phyloP scores from a whole-genome alignment of 2,329 filamentous ascomycete species.

The Sclerotinia sclerotiorum region DNA sequence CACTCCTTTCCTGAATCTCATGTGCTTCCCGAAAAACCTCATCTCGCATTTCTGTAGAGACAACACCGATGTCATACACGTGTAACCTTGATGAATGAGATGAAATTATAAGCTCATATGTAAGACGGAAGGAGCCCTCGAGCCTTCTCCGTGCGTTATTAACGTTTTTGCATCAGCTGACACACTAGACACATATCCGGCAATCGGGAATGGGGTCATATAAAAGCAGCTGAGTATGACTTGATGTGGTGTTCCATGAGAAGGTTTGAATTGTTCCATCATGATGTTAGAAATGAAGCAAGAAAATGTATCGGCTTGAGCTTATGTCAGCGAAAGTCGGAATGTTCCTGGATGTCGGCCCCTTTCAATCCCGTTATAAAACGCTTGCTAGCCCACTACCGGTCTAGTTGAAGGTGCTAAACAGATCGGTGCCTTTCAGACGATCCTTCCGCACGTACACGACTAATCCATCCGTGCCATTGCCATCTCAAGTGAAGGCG shows the following conservation, averaged over 20 bases:
- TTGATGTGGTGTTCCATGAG: neutral
- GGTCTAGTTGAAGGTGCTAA: neutral
- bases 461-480: neutral
- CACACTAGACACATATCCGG: neutral
- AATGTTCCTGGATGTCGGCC: neutral
- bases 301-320: neutral
- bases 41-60: too few species aligned
- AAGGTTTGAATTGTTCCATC: neutral
- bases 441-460: neutral
- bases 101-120: neutral
- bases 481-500: conserved; percentile 6
- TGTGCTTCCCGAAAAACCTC: too few species aligned
- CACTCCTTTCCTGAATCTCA: too few species aligned
- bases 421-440: neutral
- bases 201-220: neutral
- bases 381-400: neutral
- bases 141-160: neutral
- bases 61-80: too few species aligned
- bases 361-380: neutral
- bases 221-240: neutral
- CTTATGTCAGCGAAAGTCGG: neutral
- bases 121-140: neutral
- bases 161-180: neutral
- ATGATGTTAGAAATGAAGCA: neutral
- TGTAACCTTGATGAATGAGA: neutral